Evolutionary conservation across 2,329 filamentous ascomycete species (phyloP).

Genomic region (Fusarium bulbicola): DNA sequence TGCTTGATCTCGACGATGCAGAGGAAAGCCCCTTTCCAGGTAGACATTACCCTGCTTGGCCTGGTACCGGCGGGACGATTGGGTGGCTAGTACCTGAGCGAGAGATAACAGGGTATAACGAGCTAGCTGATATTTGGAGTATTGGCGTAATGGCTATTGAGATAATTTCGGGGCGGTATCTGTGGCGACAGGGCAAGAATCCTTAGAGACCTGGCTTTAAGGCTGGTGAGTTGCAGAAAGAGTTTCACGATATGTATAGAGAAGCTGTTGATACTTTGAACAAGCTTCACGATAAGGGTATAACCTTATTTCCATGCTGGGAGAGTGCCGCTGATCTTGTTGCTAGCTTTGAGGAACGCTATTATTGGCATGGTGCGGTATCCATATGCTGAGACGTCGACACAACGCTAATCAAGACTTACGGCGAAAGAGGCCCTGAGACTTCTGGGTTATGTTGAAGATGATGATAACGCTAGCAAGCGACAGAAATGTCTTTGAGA

Average conservation of each 20-base stretch:
- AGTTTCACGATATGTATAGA: not conserved
- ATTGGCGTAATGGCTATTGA: not conserved
- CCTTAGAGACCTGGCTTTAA: not conserved
- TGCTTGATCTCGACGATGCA: not conserved
- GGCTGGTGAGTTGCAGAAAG: not conserved
- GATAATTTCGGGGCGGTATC: not conserved
- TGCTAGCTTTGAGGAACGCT: not conserved
- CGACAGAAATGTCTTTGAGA: too few relatives aligned
- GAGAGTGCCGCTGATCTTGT: fast-evolving
- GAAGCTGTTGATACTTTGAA: not conserved
- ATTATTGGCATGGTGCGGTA: not conserved
- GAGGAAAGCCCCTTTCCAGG: not conserved
- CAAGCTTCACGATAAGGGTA: not conserved
- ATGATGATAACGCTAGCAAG: not conserved
- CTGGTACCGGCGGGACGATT: not conserved
- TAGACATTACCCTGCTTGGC: fast-evolving
- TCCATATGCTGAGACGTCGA: not conserved
- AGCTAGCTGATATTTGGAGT: not conserved
- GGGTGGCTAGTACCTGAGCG: not conserved
- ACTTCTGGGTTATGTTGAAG: fast-evolving
- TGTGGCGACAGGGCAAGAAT: not conserved
- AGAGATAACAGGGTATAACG: not conserved
- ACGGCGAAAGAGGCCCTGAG: not conserved
- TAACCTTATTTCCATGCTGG: fast-evolving
- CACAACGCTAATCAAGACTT: fast-evolving